Evolutionary conservation across 441 rosid genomes (phyloP).

Genomic region (Raphanus hybrid): DNA sequence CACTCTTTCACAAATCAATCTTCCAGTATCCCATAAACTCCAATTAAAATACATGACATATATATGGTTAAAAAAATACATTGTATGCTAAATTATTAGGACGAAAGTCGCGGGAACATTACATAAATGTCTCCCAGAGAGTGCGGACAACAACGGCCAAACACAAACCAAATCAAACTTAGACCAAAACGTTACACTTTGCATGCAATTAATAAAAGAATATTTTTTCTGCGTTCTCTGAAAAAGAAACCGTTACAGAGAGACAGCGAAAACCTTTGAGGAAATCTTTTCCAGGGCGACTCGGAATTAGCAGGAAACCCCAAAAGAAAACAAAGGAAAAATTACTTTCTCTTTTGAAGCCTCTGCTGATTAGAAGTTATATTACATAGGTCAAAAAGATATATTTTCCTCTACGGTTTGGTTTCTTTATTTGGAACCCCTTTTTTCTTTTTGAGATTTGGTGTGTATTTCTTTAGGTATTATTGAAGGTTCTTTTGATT

Average conservation of each 20-base stretch:
- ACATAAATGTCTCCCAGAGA: background rate
- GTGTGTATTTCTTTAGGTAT: background rate
- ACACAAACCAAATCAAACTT: slow-evolving; percentile 18
- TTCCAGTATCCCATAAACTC: background rate
- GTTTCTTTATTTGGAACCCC: background rate
- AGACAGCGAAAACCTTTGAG: slow-evolving; percentile 29
- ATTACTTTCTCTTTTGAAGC: background rate
- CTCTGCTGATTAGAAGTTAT: background rate
- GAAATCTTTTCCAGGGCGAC: background rate
- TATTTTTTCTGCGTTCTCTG: slow-evolving; percentile 20
- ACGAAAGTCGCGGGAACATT: slow-evolving; percentile 15
- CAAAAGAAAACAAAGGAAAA: slow-evolving; percentile 5
- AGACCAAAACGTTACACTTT: slow-evolving; percentile 25
- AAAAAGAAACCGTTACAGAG: slow-evolving; percentile 38
- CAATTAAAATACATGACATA: background rate
- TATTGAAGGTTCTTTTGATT: slow-evolving; percentile 31
- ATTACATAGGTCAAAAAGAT: background rate
- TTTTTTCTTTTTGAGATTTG: background rate
- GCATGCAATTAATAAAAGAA: background rate
- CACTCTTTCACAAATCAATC: background rate
- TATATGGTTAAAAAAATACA: background rate
- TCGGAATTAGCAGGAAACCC: slow-evolving; percentile 22
- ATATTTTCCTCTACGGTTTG: background rate
- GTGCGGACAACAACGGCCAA: slow-evolving; percentile 13
- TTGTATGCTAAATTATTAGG: background rate